These are phyloP conservation scores for Ramaria rubella DNA, from an alignment of 768 basidiomycete species.

Conservation along the genomic window DNA sequence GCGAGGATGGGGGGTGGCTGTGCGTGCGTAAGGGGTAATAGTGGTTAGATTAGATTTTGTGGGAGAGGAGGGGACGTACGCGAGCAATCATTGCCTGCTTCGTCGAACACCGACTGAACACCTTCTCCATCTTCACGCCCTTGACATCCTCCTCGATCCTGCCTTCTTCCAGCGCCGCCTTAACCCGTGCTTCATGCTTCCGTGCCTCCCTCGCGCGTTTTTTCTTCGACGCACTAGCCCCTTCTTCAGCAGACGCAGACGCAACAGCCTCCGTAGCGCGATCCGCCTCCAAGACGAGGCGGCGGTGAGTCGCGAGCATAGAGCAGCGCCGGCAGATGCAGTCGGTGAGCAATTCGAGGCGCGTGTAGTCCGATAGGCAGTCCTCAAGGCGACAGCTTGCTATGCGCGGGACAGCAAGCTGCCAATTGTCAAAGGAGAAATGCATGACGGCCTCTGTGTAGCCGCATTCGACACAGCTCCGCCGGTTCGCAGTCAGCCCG, in stretches of 20 bases:
- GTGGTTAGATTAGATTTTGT: background rate
- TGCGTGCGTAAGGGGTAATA: background rate
- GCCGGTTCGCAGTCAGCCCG: conserved; percentile 81
- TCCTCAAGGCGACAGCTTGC: conserved; percentile 70
- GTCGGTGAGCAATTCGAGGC: conserved; percentile 81
- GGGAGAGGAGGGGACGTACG: conserved; percentile 37
- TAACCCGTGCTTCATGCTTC: conserved; percentile 55
- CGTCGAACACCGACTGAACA: conserved; percentile 66
- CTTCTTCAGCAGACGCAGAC: conserved; percentile 28
- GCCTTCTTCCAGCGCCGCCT: conserved; percentile 60
- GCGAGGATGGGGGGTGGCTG: conserved; percentile 83
- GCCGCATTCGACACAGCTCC: conserved; percentile 84
- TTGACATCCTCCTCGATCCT: conserved; percentile 80
- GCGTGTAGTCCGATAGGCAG: conserved; percentile 83
- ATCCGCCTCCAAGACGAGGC: conserved; percentile 57
- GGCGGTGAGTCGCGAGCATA: conserved; percentile 64
- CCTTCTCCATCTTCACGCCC: conserved; percentile 74
- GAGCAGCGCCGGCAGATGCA: conserved; percentile 93
- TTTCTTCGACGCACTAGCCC: conserved; percentile 64
- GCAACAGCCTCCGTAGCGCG: conserved; percentile 45
- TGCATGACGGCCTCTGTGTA: conserved; percentile 95
- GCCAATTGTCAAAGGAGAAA: conserved; percentile 82
- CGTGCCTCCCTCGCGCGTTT: conserved; percentile 66
- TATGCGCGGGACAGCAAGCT: conserved; percentile 63
- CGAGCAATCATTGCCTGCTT: conserved; percentile 91